Evolutionary conservation across 163 green algal genomes (phyloP).

Genomic region (Coccomyxa subellipsoidea): DNA sequence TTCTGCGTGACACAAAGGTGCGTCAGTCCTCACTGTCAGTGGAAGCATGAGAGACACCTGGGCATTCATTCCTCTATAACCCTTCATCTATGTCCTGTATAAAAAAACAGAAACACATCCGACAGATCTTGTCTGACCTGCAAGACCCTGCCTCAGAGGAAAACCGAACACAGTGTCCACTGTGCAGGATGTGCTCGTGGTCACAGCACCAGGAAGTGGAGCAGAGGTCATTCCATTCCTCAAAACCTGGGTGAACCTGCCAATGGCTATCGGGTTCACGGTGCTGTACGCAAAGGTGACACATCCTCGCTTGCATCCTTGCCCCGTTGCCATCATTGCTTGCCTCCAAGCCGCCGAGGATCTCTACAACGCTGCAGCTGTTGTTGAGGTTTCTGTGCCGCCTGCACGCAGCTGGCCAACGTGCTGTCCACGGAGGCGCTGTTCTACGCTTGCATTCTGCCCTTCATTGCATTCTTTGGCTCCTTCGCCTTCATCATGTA

Average conservation of each 20-base stretch:
- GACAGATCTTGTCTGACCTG: no score
- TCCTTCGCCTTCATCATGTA: conserved; percentile 96
- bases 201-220: conserved; percentile 92
- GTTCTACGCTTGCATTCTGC: conserved; percentile 99
- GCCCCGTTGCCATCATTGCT: no score
- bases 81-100: background rate
- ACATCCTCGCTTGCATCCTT: background rate
- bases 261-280: conserved; percentile 97
- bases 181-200: conserved; percentile 96
- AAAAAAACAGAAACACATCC: no score
- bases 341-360: no score
- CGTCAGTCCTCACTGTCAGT: background rate
- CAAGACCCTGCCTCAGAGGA: no score
- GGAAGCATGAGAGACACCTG: background rate
- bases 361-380: no score
- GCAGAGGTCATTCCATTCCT: conserved; percentile 99
- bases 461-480: conserved; percentile 98
- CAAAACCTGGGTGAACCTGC: conserved; percentile 99
- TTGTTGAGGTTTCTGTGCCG: no score
- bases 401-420: conserved; percentile 83
- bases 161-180: no score
- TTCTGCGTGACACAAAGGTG: conserved; percentile 98
- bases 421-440: conserved; percentile 81
- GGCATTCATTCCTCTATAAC: background rate
- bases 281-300: conserved; percentile 83